These are phyloP conservation scores for Citrus unshiu DNA, from an alignment of 345 rosid genomes.

Conservation along the genomic window DNA sequence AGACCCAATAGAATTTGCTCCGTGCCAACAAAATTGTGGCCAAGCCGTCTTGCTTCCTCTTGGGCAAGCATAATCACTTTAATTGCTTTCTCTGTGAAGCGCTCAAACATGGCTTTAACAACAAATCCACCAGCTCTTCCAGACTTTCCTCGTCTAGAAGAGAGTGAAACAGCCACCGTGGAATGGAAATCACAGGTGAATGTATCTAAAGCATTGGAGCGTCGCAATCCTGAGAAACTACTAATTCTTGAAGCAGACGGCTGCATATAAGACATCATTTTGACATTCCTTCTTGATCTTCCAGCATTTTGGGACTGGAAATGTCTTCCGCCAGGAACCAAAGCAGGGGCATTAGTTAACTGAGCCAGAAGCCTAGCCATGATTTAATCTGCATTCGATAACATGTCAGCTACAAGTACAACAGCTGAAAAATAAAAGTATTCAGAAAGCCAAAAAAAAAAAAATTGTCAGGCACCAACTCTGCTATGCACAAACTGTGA, in stretches of 20 bases:
- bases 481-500: neutral
- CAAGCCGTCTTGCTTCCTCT: constrained; percentile 94
- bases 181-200: constrained; percentile 42
- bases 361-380: constrained; percentile 78
- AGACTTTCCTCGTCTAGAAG: constrained; percentile 43
- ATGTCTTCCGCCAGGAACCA: constrained; percentile 37
- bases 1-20: constrained; percentile 90
- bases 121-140: constrained; percentile 47
- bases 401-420: neutral
- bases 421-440: neutral
- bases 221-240: constrained; percentile 54
- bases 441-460: neutral
- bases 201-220: constrained; percentile 45
- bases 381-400: constrained; percentile 39
- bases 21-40: constrained; percentile 97
- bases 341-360: constrained; percentile 39
- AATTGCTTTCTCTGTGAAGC: constrained; percentile 92
- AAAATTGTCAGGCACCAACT: neutral
- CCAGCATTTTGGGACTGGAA: constrained; percentile 40
- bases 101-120: constrained; percentile 84
- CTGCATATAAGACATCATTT: constrained; percentile 42
- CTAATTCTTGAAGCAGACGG: constrained; percentile 41
- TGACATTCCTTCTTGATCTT: constrained; percentile 37
- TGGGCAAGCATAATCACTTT: constrained; percentile 97
- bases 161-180: constrained; percentile 34